Evolutionary conservation across 2,329 filamentous ascomycete genomes (phyloP).

Genomic region (Xylaria sp.): DNA sequence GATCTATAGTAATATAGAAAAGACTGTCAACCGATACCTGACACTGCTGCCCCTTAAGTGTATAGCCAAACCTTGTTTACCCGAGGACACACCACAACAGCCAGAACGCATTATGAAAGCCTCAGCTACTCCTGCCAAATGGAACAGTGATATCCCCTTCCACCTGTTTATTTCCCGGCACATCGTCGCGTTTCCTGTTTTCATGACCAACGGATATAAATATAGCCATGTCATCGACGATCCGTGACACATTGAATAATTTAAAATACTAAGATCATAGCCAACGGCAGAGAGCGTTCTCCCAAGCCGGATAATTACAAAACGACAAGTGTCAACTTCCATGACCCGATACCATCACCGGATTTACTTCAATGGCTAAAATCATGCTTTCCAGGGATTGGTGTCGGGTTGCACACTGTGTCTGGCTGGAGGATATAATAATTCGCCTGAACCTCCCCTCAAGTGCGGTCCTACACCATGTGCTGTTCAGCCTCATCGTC

Average conservation of each 20-base stretch:
- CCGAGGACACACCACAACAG: neutral
- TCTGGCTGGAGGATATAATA: neutral
- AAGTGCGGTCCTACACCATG: neutral
- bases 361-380: constrained; percentile 11
- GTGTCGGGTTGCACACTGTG: neutral
- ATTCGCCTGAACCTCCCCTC: neutral
- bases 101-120: neutral
- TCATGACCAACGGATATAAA: neutral
- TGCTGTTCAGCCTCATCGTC: neutral
- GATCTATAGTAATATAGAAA: too few relatives aligned
- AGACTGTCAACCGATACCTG: neutral
- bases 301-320: constrained; percentile 39
- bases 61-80: neutral
- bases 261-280: constrained; percentile 33
- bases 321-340: constrained; percentile 40
- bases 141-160: neutral
- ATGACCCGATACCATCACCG: neutral
- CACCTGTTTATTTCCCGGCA: neutral
- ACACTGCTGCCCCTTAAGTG: neutral
- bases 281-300: constrained; percentile 31
- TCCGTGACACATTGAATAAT: constrained; percentile 18
- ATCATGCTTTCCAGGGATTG: constrained; percentile 4
- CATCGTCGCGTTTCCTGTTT: neutral
- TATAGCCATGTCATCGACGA: constrained; percentile 7
- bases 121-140: neutral